Evolutionary conservation across 2,329 filamentous ascomycete species (phyloP), one percentile per base, ranked within the genome.

Genomic region (Exophiala xenobiotica): DNA sequence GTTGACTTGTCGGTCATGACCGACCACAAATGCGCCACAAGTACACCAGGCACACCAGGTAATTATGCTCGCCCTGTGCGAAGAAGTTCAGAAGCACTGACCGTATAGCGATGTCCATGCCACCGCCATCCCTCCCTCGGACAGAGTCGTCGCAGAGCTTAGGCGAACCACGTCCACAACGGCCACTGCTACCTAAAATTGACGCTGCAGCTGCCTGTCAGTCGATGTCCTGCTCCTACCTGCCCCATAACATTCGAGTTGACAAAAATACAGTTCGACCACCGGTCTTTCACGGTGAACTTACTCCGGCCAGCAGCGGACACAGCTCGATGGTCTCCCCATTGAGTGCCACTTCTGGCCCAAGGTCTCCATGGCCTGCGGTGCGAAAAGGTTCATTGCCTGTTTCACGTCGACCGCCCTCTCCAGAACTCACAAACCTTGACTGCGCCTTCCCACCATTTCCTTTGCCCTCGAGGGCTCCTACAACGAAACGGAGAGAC

Each of bases 1-100:
- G 88, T 96, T 53, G 86, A 91, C 65, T 93, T 96, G 61, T 86
- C 87, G 33, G 76, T 85, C 68, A 87, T 96, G 85, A 89, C 88
- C 56, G 89, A 95, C 56, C 90, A 96, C 74, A 68, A 88, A 55
- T 96, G 90, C 69, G 68, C 69, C 39, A 72, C 68, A 52, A 54
- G 38, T 27, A 44, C 43, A 49, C 65, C 72, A 54, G 65, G 74
- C 31, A 44, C 43, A 49, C 65, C 72, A 54, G 65, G 74, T 70
- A 72, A 55, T 62, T 19, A 53, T 63, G 27, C 49, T 44, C 22
- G 62, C 58, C 38, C 45, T 63, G 23, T 3, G 26, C 12, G 29
- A 12, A 4, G 14, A 31, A 14, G 16, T 33, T 43, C 33, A 51
- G 46, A n/a, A 42, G 56, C 37, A 53, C 40, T 57, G 52, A 44